Conservation (phyloP, 352 stramenopile species). For the Globisporangium recalcitrans region DNA sequence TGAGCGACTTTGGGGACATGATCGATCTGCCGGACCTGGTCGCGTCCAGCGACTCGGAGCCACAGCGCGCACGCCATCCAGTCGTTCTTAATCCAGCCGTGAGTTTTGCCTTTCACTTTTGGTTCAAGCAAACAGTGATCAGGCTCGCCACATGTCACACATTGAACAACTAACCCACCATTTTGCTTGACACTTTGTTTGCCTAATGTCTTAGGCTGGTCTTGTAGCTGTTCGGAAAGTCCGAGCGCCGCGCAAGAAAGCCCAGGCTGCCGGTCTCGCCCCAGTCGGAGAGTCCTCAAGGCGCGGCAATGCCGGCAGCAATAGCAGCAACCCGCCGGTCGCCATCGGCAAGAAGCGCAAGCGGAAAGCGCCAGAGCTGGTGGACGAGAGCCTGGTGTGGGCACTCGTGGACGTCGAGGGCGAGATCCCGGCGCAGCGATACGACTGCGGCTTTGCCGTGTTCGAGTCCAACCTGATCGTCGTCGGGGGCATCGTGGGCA, state of each 20-base stretch:
- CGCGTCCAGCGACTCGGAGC: constrained; percentile 27
- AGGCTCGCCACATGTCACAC: background rate
- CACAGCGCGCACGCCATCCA: constrained; percentile 9
- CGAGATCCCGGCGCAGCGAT: constrained; percentile 31
- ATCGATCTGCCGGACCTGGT: constrained; percentile 55
- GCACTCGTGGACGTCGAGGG: constrained; percentile 25
- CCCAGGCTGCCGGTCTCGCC: no score
- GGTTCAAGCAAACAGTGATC: background rate
- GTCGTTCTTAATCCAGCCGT: background rate
- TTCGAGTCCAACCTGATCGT: constrained; percentile 40
- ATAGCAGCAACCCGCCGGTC: background rate
- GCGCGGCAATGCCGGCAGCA: background rate
- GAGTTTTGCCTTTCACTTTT: background rate
- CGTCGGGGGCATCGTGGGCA: constrained; percentile 56
- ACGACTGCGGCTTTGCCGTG: constrained; percentile 49
- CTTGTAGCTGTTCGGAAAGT: constrained; percentile 14
- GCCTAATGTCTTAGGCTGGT: background rate
- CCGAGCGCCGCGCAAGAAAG: constrained; percentile 11
- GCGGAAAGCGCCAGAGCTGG: constrained; percentile 26
- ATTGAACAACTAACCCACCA: background rate
- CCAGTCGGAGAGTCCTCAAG: background rate
- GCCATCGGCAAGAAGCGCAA: constrained; percentile 25
- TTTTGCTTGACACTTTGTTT: background rate
- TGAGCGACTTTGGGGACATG: constrained; percentile 54
- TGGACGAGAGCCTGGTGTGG: constrained; percentile 32